These are phyloP conservation scores for Coccomyxa sp. DNA, from an alignment of 139 green algal species.

Conservation along the genomic window DNA sequence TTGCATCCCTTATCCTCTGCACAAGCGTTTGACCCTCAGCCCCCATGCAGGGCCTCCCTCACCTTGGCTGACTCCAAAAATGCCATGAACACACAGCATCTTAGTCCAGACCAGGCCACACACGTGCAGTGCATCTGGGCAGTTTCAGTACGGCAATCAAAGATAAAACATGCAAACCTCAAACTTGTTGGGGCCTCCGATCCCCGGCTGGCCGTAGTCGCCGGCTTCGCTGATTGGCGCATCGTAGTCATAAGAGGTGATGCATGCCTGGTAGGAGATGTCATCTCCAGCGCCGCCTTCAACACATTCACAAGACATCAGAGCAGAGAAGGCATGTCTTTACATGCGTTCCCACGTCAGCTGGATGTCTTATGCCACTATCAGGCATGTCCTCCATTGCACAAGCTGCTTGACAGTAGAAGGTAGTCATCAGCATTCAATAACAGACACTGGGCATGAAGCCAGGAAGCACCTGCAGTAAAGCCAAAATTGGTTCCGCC, in stretches of 20 bases:
- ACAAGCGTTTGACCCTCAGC: not conserved
- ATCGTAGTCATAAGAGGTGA: constrained; percentile 64
- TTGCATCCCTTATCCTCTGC: constrained; percentile 36
- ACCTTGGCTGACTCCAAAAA: not conserved
- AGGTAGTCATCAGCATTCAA: not conserved
- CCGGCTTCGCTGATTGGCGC: constrained; percentile 47
- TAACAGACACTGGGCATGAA: not conserved
- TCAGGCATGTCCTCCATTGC: not conserved
- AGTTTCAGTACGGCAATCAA: not conserved
- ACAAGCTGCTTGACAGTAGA: not conserved
- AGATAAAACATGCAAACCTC: constrained; percentile 1
- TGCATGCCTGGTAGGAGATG: constrained; percentile 15
- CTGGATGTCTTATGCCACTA: not conserved
- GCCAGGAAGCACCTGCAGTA: not conserved
- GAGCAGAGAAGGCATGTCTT: too few species aligned
- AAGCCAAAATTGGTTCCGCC: constrained; percentile 56
- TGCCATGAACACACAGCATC: not conserved
- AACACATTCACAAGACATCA: not conserved
- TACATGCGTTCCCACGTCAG: too few species aligned
- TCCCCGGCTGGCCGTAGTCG: constrained; percentile 47
- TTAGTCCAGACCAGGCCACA: not conserved
- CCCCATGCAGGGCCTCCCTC: too few species aligned
- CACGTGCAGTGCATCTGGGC: not conserved
- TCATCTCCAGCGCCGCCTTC: too few species aligned
- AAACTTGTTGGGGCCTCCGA: constrained; percentile 53